phyloP scores from a whole-genome alignment of 257 asterid species.

The Capsicum chinense region DNA sequence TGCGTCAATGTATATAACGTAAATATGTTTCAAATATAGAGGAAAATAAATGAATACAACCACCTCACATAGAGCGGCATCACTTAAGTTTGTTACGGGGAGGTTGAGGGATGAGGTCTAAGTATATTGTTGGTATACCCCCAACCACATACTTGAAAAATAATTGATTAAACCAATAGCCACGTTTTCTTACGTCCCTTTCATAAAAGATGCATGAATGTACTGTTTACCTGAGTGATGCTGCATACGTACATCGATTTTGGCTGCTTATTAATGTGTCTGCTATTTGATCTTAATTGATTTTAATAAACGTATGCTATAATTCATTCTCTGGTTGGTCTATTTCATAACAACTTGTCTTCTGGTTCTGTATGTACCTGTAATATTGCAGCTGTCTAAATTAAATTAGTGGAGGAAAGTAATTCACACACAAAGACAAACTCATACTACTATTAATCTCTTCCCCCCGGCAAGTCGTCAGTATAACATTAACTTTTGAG shows the following conservation, averaged over 20 bases:
- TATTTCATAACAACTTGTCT: background rate
- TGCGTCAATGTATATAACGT: background rate
- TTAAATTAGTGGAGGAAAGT: background rate
- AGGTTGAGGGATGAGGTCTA: background rate
- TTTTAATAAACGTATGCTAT: background rate
- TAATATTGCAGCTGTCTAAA: background rate
- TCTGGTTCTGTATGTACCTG: background rate
- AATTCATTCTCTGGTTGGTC: background rate
- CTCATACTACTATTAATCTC: background rate
- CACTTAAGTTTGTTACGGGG: background rate
- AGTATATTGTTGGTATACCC: background rate
- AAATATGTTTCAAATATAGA: background rate
- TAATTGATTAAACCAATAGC: background rate
- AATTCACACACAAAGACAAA: background rate
- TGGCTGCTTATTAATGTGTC: background rate
- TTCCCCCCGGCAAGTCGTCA: no score
- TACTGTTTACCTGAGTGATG: background rate
- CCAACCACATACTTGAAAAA: background rate
- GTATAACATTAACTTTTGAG: no score
- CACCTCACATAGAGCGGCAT: background rate
- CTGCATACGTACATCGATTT: background rate
- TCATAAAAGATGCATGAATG: background rate
- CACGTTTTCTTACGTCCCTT: constrained; percentile 11
- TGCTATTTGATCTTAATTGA: background rate
- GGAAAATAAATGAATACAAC: background rate